Base-by-base conservation (phyloP, 1,284 basidiomycete genomes). In the Ganoderma leucocontextum region DNA sequence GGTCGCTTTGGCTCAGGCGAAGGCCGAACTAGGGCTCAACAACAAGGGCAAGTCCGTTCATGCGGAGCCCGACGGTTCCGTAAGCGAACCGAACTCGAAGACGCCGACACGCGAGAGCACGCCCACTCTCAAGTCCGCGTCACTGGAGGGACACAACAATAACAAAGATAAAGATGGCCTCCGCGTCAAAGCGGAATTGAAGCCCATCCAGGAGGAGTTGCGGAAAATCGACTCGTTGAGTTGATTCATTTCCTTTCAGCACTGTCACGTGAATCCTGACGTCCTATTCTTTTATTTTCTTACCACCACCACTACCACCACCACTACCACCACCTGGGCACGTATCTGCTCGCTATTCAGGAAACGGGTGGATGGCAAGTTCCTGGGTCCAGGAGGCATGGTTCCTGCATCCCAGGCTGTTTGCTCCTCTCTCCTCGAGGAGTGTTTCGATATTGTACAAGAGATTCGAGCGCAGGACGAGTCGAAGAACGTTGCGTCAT, bases 401-500 rank as follows among this genome's bases (percentile, higher is more conserved):
- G 93, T 98, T 0, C 96, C 97, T 13, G 88, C 93, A 58, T 97
- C 96, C 9, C 97, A 98, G 80, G 95, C 94, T 1, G 80, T 93
- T n/a, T 94, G 93, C 74, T 91, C 91, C 0, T 97, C 97, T 1
- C 83, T 99, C 38, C 85, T 99, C 13, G 97, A 99, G 80, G 95
- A 97, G 76, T 98, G 96, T 79, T 99, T 99, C 80, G 97, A 99
- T 68, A 95, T 99, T 70, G 87, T 91, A 55, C 96, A 99, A 81
- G 97, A 99, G 80, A 96, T 99, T 82, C 94, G 95, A 73, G 96
- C 97, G 3, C 88, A 95, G 72, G 95, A 98, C 75, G 95, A 97
- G 57, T 95, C 94, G 63, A 97, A 96, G 81, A 90, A 96, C 75
- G 95, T 98, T 52, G 86, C 94, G 12, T 88, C 91, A 36, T 93